A percentile compares a stretch with the other conserved stretches of the same genome.
Conservation (phyloP, 768 basidiomycete species). For the Trametes cingulata region DNA sequence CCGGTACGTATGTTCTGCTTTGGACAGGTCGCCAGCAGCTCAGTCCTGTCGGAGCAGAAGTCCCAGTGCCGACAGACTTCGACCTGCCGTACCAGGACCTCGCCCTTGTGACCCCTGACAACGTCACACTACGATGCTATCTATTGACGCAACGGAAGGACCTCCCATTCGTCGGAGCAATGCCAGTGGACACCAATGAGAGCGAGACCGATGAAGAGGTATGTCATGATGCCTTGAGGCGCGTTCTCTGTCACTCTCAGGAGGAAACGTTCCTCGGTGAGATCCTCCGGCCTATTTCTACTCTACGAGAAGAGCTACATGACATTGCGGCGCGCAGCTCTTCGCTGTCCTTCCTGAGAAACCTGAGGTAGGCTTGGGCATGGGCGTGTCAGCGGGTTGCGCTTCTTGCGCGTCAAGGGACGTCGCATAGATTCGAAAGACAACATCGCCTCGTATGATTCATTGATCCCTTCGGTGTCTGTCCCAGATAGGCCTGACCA, state of each 20-base stretch:
- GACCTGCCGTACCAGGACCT: slow-evolving; percentile 78
- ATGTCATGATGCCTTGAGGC: slow-evolving; percentile 13
- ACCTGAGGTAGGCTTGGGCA: not conserved
- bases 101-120: slow-evolving; percentile 70
- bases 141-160: slow-evolving; percentile 65
- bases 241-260: not conserved
- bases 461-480: slow-evolving; percentile 1
- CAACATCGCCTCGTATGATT: not conserved
- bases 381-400: not conserved
- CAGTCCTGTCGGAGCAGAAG: slow-evolving; percentile 46
- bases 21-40: not conserved
- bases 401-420: not conserved
- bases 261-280: too few relatives aligned
- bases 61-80: slow-evolving; percentile 67
- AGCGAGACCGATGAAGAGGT: slow-evolving; percentile 71
- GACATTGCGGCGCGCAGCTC: not conserved
- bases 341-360: not conserved
- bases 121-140: slow-evolving; percentile 72
- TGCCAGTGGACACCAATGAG: slow-evolving; percentile 42
- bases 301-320: not conserved
- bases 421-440: not conserved
- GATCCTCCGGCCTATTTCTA: not conserved
- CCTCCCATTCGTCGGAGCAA: slow-evolving; percentile 33
- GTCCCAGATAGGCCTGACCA: not conserved
- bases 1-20: slow-evolving; percentile 44